phyloP scores from a whole-genome alignment of 1,139 yeast genomes.

The Taiozyma sp. region DNA sequence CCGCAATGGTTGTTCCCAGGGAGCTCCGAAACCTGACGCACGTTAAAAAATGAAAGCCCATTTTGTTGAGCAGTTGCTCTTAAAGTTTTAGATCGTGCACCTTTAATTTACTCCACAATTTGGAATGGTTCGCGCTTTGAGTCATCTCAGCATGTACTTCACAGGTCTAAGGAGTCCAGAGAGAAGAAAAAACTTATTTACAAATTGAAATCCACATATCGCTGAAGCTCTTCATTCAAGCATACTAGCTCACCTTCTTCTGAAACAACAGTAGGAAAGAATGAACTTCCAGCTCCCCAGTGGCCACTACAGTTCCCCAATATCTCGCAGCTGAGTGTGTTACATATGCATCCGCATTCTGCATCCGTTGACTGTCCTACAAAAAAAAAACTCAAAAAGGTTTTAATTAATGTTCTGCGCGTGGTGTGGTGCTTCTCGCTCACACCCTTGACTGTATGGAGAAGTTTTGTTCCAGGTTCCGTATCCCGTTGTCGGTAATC shows the following conservation, averaged over 20 bases:
- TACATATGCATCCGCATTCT: not conserved
- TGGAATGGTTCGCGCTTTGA: not conserved
- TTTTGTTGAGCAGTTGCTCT: not conserved
- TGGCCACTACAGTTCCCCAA: not conserved
- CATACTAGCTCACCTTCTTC: no score
- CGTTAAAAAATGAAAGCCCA: not conserved
- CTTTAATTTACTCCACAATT: not conserved
- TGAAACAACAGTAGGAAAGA: not conserved
- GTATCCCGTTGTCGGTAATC: not conserved
- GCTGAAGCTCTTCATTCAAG: no score
- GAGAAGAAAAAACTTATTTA: no score
- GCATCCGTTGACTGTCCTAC: not conserved
- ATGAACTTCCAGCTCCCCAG: not conserved
- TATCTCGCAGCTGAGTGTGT: not conserved
- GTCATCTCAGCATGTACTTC: not conserved
- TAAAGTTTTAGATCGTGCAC: no score
- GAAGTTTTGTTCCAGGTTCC: no score
- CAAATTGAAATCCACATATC: no score
- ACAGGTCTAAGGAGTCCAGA: no score
- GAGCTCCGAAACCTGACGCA: not conserved
- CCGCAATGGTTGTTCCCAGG: not conserved
- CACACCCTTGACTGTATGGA: no score
- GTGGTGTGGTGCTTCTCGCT: no score
- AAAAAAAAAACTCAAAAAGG: no score
- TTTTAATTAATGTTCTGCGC: no score